Conservation (phyloP, 805 yeast genomes). For the Starmerella etchellsii region DNA sequence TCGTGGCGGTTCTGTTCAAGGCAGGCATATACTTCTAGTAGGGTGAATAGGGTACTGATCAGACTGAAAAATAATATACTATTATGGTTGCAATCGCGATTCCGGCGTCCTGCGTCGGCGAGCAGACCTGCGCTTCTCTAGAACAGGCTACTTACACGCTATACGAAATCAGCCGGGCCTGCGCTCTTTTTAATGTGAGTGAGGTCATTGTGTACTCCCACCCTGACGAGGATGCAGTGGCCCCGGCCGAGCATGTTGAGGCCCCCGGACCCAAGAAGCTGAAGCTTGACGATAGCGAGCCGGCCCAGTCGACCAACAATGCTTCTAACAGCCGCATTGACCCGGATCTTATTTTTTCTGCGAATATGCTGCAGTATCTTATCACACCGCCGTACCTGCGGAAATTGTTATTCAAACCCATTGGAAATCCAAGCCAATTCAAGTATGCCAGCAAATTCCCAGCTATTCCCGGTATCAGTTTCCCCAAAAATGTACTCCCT, state of each 20-base stretch:
- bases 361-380: conserved; percentile 61
- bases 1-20: no score
- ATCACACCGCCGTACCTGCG: conserved; percentile 75
- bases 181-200: conserved; percentile 53
- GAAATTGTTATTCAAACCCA: conserved; percentile 43
- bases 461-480: conserved; percentile 56
- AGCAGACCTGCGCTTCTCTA: conserved; percentile 45
- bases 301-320: conserved; percentile 5
- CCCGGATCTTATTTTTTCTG: conserved; percentile 22
- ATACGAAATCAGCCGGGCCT: conserved; percentile 68
- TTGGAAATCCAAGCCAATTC: conserved; percentile 20
- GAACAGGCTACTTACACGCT: conserved; percentile 62
- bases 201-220: conserved; percentile 52
- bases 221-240: conserved; percentile 10
- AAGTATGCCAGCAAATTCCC: conserved; percentile 56
- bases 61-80: neutral
- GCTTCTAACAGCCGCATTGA: conserved; percentile 18
- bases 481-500: conserved; percentile 28
- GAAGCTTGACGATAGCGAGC: conserved; percentile 20
- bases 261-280: conserved; percentile 25
- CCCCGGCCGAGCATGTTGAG: conserved; percentile 20
- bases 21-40: no score
- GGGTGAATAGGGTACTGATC: no score
- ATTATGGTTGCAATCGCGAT: conserved; percentile 42
- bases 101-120: conserved; percentile 52